Conservation (phyloP, 768 basidiomycete genomes). For the Pisolithus albus region DNA sequence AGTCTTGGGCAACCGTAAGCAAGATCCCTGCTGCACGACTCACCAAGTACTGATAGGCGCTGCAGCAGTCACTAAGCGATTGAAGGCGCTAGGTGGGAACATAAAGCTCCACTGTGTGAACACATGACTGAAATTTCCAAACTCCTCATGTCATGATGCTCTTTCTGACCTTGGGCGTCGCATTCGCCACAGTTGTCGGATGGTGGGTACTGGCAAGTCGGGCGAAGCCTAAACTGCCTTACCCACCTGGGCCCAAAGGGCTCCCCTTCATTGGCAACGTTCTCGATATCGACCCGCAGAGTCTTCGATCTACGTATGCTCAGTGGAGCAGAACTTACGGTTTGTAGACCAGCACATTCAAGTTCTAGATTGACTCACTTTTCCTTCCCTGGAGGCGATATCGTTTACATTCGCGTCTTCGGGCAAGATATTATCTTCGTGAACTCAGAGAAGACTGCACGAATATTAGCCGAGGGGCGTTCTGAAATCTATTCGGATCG, state of each 20-base stretch:
- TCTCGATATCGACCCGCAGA: slow-evolving; percentile 4
- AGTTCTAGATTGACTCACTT: too few species aligned
- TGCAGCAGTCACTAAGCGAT: too few species aligned
- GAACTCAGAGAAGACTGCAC: slow-evolving; percentile 5
- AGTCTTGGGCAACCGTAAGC: too few species aligned
- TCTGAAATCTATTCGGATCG: slow-evolving; percentile 4
- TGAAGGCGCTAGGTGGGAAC: too few species aligned
- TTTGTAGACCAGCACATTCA: not conserved
- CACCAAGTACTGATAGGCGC: too few species aligned
- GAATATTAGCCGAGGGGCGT: slow-evolving; percentile 1
- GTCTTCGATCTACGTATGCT: slow-evolving; percentile 10
- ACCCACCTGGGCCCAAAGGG: slow-evolving; percentile 13
- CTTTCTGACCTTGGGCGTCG: not conserved
- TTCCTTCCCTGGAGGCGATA: not conserved
- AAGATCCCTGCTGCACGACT: too few species aligned
- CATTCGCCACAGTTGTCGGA: not conserved
- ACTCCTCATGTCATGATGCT: not conserved
- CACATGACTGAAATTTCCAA: too few species aligned
- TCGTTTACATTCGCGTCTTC: slow-evolving; percentile 1
- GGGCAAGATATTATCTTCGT: slow-evolving; percentile 4
- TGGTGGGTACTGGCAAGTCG: not conserved
- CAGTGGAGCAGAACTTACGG: slow-evolving; percentile 17
- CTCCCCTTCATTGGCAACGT: slow-evolving; percentile 14
- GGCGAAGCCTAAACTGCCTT: not conserved
- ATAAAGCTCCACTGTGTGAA: too few species aligned